These are phyloP conservation scores for Tephrocybe sp. DNA, from an alignment of 768 basidiomycete species.

Conservation along the genomic window DNA sequence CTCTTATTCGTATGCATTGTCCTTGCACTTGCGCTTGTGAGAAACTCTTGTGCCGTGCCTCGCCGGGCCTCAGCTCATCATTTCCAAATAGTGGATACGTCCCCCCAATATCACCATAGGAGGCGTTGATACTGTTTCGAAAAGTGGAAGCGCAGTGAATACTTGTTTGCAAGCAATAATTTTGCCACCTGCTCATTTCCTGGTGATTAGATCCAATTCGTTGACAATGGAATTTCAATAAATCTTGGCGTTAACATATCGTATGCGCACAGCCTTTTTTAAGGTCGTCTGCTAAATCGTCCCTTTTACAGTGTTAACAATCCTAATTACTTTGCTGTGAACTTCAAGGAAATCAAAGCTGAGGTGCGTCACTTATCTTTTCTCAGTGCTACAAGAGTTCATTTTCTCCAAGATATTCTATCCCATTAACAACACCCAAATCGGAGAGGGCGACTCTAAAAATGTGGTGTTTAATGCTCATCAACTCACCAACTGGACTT, in stretches of 20 bases:
- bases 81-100: slow-evolving; percentile 59
- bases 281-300: no score
- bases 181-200: neutral
- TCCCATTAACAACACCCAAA: slow-evolving; percentile 65
- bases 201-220: slow-evolving; percentile 29
- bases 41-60: slow-evolving; percentile 17
- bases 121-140: slow-evolving; percentile 36
- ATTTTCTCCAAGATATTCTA: slow-evolving; percentile 55
- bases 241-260: slow-evolving; percentile 66
- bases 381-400: neutral
- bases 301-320: slow-evolving; percentile 58
- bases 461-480: slow-evolving; percentile 49
- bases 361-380: slow-evolving; percentile 36
- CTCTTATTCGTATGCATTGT: slow-evolving; percentile 67
- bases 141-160: slow-evolving; percentile 45
- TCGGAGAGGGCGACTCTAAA: slow-evolving; percentile 59
- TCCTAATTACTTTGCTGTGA: slow-evolving; percentile 76
- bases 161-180: neutral
- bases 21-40: slow-evolving; percentile 65
- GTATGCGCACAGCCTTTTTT: slow-evolving; percentile 30
- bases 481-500: slow-evolving; percentile 61
- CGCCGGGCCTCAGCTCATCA: neutral
- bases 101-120: slow-evolving; percentile 70
- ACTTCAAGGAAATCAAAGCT: slow-evolving; percentile 61
- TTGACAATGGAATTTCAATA: slow-evolving; percentile 47